Evolutionary conservation across 768 basidiomycete genomes (phyloP).

Genomic region (Panus rudis): DNA sequence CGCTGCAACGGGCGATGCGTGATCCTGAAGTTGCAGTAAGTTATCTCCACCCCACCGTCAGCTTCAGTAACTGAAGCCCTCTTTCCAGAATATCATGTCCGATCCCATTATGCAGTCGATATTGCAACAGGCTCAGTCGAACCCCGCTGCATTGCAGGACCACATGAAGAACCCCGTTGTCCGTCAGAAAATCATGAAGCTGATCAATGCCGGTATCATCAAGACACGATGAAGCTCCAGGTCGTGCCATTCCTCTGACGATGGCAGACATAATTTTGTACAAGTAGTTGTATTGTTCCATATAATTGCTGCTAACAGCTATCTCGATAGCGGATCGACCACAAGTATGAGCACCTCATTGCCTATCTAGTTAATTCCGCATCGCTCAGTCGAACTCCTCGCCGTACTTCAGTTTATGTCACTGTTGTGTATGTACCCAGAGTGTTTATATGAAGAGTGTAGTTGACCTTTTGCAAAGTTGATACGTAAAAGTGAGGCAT

Average conservation of each 20-base stretch:
- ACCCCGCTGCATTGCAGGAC: constrained; percentile 86
- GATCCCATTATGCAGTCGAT: constrained; percentile 95
- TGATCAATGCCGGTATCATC: constrained; percentile 91
- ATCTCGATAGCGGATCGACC: too few species aligned
- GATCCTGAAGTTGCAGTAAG: constrained; percentile 92
- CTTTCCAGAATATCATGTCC: constrained; percentile 64
- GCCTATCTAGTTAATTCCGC: too few species aligned
- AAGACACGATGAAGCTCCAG: constrained; percentile 64
- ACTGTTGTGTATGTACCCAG: too few species aligned
- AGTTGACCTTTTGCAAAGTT: too few species aligned
- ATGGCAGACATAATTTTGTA: not conserved
- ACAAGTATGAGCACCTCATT: too few species aligned
- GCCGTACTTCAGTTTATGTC: too few species aligned
- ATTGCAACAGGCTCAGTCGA: constrained; percentile 85
- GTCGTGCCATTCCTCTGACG: not conserved
- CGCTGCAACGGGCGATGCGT: constrained; percentile 88
- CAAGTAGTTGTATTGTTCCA: too few species aligned
- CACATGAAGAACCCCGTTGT: constrained; percentile 93
- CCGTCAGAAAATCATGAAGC: constrained; percentile 76
- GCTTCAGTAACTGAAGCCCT: not conserved
- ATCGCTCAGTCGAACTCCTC: too few species aligned
- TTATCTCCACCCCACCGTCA: constrained; percentile 9
- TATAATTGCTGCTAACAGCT: too few species aligned
- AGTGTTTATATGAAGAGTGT: too few species aligned
- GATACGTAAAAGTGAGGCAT: too few species aligned